Conservation (phyloP, 768 basidiomycete genomes). For the Auriscalpium vulgare region DNA sequence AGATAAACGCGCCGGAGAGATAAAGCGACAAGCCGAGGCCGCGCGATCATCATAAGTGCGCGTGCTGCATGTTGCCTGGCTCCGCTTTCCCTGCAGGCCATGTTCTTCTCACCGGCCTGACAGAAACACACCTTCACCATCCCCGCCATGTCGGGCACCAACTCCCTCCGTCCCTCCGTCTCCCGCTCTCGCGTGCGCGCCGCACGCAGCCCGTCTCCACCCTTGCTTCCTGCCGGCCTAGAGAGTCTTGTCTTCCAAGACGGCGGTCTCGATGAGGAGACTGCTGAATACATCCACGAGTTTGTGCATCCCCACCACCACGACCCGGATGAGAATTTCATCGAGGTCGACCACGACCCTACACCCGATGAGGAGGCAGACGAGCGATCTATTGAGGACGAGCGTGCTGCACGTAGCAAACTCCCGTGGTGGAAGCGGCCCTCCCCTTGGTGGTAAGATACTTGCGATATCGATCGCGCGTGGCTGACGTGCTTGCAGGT, state of each 20-base stretch:
- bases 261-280: conserved; percentile 36
- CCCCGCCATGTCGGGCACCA: not conserved
- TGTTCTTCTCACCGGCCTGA: no score
- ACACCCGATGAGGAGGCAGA: conserved; percentile 11
- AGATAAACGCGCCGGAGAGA: not conserved
- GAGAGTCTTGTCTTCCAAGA: conserved; percentile 37
- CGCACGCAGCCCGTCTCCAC: conserved; percentile 17
- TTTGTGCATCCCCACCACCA: conserved; percentile 34
- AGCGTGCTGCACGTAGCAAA: conserved; percentile 10
- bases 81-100: no score
- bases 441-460: conserved; percentile 63
- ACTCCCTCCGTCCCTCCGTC: conserved; percentile 1
- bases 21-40: no score
- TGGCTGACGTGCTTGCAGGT: conserved; percentile 32
- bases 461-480: not conserved
- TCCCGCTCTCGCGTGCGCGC: conserved; percentile 12
- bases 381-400: conserved; percentile 16
- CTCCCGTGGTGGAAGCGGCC: conserved; percentile 73
- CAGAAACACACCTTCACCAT: not conserved
- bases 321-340: conserved; percentile 28
- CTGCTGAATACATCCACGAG: conserved; percentile 38
- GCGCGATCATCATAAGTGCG: no score
- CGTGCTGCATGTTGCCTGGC: not conserved
- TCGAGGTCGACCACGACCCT: conserved; percentile 11
- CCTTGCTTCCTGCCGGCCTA: conserved; percentile 18